These are phyloP conservation scores for Trichoderma koningii DNA, from an alignment of 2,329 filamentous ascomycete genomes.

Conservation along the genomic window DNA sequence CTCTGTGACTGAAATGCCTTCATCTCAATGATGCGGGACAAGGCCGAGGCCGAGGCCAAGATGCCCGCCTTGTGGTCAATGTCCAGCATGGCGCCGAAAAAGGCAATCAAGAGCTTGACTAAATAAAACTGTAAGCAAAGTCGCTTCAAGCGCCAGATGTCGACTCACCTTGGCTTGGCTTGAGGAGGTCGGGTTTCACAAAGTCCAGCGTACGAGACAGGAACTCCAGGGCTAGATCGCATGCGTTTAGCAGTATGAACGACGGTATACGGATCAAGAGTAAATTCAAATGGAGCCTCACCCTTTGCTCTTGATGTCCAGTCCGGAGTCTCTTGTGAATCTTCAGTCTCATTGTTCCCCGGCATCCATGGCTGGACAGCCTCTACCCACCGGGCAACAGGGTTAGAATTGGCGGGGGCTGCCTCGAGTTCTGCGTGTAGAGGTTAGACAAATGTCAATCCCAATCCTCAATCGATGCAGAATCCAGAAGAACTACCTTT, in stretches of 20 bases:
- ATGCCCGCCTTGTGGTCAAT: constrained; percentile 63
- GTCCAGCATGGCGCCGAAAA: constrained; percentile 61
- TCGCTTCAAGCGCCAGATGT: neutral
- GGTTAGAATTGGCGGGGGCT: constrained; percentile 46
- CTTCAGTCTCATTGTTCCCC: constrained; percentile 43
- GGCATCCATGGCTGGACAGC: constrained; percentile 59
- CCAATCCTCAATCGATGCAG: neutral
- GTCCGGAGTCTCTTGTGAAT: constrained; percentile 49
- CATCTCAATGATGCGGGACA: constrained; percentile 53
- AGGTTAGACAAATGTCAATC: neutral
- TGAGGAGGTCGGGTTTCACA: constrained; percentile 50
- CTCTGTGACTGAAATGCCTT: constrained; percentile 53
- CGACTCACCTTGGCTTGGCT: constrained; percentile 51
- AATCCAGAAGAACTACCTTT: constrained; percentile 37
- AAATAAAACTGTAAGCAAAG: neutral
- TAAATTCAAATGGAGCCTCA: too few species aligned
- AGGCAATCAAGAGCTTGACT: constrained; percentile 53
- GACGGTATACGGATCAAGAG: too few species aligned
- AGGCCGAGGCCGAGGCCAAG: constrained; percentile 54
- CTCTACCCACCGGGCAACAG: constrained; percentile 57
- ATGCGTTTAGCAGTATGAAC: neutral
- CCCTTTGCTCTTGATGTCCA: constrained; percentile 58
- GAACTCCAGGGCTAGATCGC: constrained; percentile 54
- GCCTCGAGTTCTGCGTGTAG: constrained; percentile 47
- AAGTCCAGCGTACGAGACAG: constrained; percentile 55